Evolutionary conservation across 2,329 filamentous ascomycete species (phyloP).

Genomic region (Exophiala sp.): DNA sequence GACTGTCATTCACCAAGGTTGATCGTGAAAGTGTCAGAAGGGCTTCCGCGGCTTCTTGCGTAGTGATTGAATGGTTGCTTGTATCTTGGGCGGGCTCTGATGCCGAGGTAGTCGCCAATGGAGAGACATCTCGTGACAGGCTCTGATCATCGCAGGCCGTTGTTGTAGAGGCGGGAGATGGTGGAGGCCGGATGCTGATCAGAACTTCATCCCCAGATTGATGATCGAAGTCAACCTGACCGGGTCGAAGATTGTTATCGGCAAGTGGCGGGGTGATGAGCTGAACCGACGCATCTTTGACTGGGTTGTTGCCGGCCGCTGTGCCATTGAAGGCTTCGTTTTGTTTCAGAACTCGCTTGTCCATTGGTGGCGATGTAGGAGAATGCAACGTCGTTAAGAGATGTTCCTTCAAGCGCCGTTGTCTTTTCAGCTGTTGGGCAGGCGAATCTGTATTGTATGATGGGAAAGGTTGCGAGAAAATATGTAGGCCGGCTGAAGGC

Average conservation of each 20-base stretch:
- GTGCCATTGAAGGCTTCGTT: background rate
- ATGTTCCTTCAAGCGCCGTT: background rate
- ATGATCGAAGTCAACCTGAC: background rate
- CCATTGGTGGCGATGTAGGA: background rate
- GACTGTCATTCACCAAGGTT: too few relatives aligned
- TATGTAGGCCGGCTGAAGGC: too few relatives aligned
- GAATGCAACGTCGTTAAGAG: background rate
- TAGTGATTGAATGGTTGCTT: too few relatives aligned
- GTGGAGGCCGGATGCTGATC: background rate
- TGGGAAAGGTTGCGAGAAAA: too few relatives aligned
- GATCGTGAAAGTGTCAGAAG: too few relatives aligned
- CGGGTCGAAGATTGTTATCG: background rate
- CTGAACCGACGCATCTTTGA: background rate
- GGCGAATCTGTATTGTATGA: background rate
- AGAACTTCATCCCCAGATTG: background rate
- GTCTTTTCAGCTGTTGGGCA: background rate
- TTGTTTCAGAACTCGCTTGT: background rate
- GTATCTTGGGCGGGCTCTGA: too few relatives aligned
- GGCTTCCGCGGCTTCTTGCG: too few relatives aligned
- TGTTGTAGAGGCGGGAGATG: background rate
- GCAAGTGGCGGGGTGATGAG: background rate
- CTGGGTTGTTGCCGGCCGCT: background rate
- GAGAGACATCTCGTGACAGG: too few relatives aligned
- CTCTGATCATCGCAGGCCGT: too few relatives aligned
- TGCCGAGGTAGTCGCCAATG: too few relatives aligned